Conservation (phyloP, 1,284 basidiomycete species). For the Violaceomyces palustris region DNA sequence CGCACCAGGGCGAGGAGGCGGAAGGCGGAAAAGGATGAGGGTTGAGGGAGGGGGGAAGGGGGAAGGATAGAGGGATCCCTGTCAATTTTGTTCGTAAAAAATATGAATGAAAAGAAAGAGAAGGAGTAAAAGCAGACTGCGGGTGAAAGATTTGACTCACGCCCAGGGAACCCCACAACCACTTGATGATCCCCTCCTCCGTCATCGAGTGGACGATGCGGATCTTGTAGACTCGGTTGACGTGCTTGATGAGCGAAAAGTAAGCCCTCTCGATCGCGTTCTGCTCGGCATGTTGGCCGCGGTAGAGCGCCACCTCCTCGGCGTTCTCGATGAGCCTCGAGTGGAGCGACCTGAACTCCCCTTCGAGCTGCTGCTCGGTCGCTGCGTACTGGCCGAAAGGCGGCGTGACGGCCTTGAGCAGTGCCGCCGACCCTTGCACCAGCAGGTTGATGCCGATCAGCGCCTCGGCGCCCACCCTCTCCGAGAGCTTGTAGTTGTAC, state of each 20-base stretch:
- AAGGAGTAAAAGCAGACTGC: neutral
- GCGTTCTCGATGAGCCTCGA: slow-evolving; percentile 87
- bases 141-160: slow-evolving; percentile 55
- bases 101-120: neutral
- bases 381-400: slow-evolving; percentile 88
- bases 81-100: slow-evolving; percentile 1
- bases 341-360: slow-evolving; percentile 81
- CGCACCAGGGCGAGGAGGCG: neutral
- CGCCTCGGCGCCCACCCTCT: slow-evolving; percentile 91
- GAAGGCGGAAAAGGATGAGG: too few species aligned
- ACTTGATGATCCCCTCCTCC: slow-evolving; percentile 82
- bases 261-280: slow-evolving; percentile 87
- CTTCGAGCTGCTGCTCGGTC: slow-evolving; percentile 66
- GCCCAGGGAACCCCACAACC: slow-evolving; percentile 93
- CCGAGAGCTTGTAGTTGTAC: slow-evolving; percentile 92
- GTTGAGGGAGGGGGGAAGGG: slow-evolving; percentile 9
- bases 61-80: too few species aligned
- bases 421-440: slow-evolving; percentile 61
- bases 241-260: slow-evolving; percentile 79
- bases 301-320: slow-evolving; percentile 88
- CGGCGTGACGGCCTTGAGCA: slow-evolving; percentile 62
- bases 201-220: slow-evolving; percentile 81
- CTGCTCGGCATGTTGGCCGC: slow-evolving; percentile 86
- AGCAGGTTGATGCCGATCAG: slow-evolving; percentile 76
- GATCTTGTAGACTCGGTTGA: slow-evolving; percentile 73